Evolutionary conservation across 495 filamentous ascomycete species (phyloP).

Genomic region (Immersiella caudata): DNA sequence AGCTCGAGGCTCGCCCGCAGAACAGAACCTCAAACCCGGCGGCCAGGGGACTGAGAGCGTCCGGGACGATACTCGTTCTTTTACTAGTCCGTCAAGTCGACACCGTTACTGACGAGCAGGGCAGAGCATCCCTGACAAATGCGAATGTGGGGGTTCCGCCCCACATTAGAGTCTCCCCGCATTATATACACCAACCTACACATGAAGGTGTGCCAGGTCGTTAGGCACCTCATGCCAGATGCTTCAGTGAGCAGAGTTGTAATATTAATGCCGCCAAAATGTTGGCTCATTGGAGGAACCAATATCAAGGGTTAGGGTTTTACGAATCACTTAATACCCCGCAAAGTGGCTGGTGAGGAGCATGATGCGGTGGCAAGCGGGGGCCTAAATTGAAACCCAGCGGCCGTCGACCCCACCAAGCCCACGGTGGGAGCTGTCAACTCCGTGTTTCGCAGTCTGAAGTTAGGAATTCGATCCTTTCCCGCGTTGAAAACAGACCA

Average conservation of each 20-base stretch:
- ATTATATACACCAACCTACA: background rate
- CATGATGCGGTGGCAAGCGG: slow-evolving; percentile 2
- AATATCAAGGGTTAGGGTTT: slow-evolving; percentile 4
- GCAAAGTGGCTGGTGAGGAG: slow-evolving; percentile 4
- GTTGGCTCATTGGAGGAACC: background rate
- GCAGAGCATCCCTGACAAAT: background rate
- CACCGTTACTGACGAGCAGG: background rate
- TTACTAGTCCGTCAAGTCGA: too few species aligned
- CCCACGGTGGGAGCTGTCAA: slow-evolving; percentile 13
- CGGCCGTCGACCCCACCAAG: slow-evolving; percentile 16
- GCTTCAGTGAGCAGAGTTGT: too few species aligned
- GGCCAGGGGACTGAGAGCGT: too few species aligned
- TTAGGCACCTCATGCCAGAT: too few species aligned
- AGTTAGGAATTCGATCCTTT: background rate
- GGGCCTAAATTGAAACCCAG: slow-evolving; percentile 16
- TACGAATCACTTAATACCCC: background rate
- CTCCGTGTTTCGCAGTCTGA: slow-evolving; percentile 21
- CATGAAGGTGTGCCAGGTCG: background rate
- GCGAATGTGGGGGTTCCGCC: background rate
- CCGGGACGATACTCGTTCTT: too few species aligned
- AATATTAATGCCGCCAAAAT: too few species aligned
- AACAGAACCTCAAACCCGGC: too few species aligned
- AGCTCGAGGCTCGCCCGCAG: too few species aligned
- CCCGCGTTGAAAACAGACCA: background rate
- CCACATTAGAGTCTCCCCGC: background rate